Base-by-base conservation (phyloP, 805 yeast genomes). In the Wickerhamomyces xylosicus region DNA sequence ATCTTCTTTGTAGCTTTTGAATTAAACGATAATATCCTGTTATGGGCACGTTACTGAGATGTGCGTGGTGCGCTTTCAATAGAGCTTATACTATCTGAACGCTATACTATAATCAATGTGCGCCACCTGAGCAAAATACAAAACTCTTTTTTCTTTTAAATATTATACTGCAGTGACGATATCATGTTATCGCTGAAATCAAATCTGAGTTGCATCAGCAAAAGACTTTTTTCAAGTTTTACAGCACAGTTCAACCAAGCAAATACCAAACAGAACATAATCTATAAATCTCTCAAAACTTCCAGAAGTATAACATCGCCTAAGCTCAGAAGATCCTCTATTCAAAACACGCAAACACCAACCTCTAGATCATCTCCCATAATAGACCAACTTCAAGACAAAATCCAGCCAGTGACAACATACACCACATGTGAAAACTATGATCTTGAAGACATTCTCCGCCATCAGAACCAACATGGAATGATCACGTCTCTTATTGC, bases 391-490 rank as follows among this genome's bases (percentile, higher is more conserved):
- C 4, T 20, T 13, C 37, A 40, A n/a, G 37, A 33, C 16, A 34
- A 43, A n/a, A 25, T 47, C 1, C 34, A 45, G 15, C 72, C 81
- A 1, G 84, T 85, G 40, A 78, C 85, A 0, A 72, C 89, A 1
- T 70, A 79, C 3, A 81, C 95, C 1, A 68, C 78, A 0, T 79
- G 87, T 44, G 95, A 87, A 48, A 53, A 64, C 6, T 85, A 85
- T 45, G 77, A 85, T 52, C 62, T 87, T 34, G 58, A 61, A 0
- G 57, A 57, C 37, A 73, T 56, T 17, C 41, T 59, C n/a, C 46
- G 41, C 13, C 33, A 41, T n/a, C 56, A 62, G 3, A 56, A 64
- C 2, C 49, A 72, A 27, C 58, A 59, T 15, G 48, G 44, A 1
- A n/a, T 8, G 21, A 63, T 5, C 48, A 59, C 60, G 14, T 48